phyloP scores from a whole-genome alignment of 768 basidiomycete species.

The Agrocybe chaxingu region DNA sequence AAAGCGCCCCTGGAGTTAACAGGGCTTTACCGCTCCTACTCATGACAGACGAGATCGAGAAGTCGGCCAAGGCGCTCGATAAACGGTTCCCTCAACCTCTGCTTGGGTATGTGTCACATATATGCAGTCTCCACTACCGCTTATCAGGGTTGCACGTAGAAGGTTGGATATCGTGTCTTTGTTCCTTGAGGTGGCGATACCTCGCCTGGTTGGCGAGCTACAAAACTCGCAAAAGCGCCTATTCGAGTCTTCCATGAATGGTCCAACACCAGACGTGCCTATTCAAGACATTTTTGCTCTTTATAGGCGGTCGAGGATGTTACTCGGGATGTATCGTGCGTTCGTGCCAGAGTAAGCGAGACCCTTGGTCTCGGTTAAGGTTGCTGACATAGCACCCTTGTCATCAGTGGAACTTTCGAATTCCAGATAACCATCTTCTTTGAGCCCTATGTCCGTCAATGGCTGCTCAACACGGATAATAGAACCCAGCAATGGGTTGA shows the following conservation, averaged over 20 bases:
- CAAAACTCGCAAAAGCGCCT: conserved; percentile 69
- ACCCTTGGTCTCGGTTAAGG: neutral
- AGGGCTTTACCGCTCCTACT: conserved; percentile 76
- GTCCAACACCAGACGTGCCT: conserved; percentile 81
- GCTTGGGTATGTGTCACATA: conserved; percentile 56
- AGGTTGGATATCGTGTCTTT: conserved; percentile 75
- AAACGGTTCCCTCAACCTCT: conserved; percentile 85
- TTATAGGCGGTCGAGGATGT: conserved; percentile 72
- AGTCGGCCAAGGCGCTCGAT: conserved; percentile 75
- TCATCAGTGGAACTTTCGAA: conserved; percentile 46
- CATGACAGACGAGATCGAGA: conserved; percentile 90
- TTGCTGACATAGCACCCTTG: conserved; percentile 1
- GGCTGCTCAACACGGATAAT: conserved; percentile 84
- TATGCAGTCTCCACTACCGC: neutral
- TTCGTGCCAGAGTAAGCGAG: conserved; percentile 73
- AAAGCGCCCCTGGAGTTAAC: conserved; percentile 72
- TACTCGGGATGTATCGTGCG: conserved; percentile 77
- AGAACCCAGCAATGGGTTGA: conserved; percentile 96
- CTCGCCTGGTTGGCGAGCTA: conserved; percentile 64
- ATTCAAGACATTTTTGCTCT: conserved; percentile 89
- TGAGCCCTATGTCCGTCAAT: conserved; percentile 82
- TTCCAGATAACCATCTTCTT: conserved; percentile 81
- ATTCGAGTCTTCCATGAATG: conserved; percentile 82
- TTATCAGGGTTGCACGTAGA: conserved; percentile 29
- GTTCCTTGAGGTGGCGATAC: conserved; percentile 64